A percentile compares a stretch with the other conserved stretches of the same genome.
Evolutionary conservation across 2,329 filamentous ascomycete genomes (phyloP).

Genomic region (Madurella mycetomatis): DNA sequence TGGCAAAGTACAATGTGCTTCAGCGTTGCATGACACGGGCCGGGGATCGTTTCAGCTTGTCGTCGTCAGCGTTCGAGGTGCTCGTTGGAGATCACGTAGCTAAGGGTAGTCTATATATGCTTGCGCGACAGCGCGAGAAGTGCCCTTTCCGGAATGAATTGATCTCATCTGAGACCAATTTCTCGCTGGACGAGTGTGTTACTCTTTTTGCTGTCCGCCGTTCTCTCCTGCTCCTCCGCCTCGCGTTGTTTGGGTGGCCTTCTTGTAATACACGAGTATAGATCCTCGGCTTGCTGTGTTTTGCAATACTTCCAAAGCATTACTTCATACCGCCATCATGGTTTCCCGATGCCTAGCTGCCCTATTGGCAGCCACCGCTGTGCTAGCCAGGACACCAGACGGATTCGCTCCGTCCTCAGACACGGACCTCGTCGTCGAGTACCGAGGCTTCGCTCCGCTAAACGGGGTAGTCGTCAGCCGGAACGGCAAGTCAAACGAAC

Average conservation of each 20-base stretch:
- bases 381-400: slow-evolving; percentile 38
- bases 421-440: slow-evolving; percentile 38
- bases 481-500: slow-evolving; percentile 30
- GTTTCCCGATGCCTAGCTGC: slow-evolving; percentile 30
- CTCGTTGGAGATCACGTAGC: slow-evolving; percentile 8
- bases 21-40: slow-evolving; percentile 5
- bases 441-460: slow-evolving; percentile 33
- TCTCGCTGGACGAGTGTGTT: too few relatives aligned
- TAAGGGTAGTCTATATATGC: slow-evolving; percentile 6
- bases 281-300: slow-evolving; percentile 1
- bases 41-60: slow-evolving; percentile 13
- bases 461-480: slow-evolving; percentile 37
- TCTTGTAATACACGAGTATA: not conserved
- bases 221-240: too few relatives aligned
- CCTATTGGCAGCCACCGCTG: slow-evolving; percentile 32
- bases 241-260: too few relatives aligned
- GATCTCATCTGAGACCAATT: too few relatives aligned
- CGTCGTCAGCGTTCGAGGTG: not conserved
- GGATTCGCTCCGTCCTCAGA: slow-evolving; percentile 39
- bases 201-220: too few relatives aligned
- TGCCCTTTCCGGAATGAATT: too few relatives aligned
- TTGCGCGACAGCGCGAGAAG: not conserved
- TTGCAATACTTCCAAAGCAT: not conserved
- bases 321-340: slow-evolving; percentile 26
- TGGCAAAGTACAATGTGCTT: not conserved